phyloP scores from a whole-genome alignment of 495 filamentous ascomycete genomes.

The Xylaria intraflava region DNA sequence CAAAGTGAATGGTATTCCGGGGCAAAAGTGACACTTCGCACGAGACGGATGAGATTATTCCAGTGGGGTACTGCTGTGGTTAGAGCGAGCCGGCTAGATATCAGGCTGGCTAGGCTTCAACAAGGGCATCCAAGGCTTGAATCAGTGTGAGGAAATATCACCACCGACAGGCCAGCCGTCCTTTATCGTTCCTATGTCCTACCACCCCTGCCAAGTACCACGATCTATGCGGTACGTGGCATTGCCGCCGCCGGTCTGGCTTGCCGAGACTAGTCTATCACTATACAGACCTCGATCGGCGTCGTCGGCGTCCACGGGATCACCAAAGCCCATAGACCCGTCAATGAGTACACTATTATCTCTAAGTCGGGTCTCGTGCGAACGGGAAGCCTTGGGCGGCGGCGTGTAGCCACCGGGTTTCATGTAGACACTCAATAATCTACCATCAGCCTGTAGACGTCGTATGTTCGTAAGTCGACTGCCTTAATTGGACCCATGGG shows the following conservation, averaged over 20 bases:
- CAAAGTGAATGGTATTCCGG: too few species aligned
- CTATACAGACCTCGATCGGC: conserved; percentile 34
- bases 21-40: too few species aligned
- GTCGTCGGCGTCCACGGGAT: conserved; percentile 46
- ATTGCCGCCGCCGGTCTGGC: conserved; percentile 11
- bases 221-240: conserved; percentile 28
- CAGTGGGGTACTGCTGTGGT: not conserved
- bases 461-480: conserved; percentile 1
- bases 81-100: not conserved
- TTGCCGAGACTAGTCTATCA: conserved; percentile 27
- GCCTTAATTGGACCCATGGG: not conserved
- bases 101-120: not conserved
- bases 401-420: conserved; percentile 42
- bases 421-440: conserved; percentile 67
- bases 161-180: not conserved
- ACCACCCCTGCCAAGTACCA: conserved; percentile 20
- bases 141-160: not conserved
- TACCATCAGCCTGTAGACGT: conserved; percentile 67
- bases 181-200: not conserved
- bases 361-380: conserved; percentile 35
- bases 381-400: conserved; percentile 24
- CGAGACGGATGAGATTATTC: too few species aligned
- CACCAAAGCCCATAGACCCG: conserved; percentile 55
- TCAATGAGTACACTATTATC: conserved; percentile 47
- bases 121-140: not conserved